Evolutionary conservation across 2,329 filamentous ascomycete genomes (phyloP).

Genomic region (Talaromyces marneffei): DNA sequence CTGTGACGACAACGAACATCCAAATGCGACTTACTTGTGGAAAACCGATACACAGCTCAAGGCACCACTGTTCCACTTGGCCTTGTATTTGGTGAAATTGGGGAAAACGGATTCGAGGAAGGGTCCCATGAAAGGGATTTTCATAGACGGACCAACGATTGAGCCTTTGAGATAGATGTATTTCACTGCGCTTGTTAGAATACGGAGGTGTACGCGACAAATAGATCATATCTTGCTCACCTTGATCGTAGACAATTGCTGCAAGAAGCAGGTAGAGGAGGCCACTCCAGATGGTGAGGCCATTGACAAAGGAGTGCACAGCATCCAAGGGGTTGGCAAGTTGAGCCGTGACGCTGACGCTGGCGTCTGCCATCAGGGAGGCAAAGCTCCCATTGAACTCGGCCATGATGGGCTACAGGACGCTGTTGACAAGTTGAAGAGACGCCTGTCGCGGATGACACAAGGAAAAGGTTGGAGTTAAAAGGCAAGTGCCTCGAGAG

Average conservation of each 20-base stretch:
- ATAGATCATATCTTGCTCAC: constrained; percentile 49
- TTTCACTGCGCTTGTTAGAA: constrained; percentile 50
- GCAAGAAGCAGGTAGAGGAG: constrained; percentile 64
- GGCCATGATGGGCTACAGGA: constrained; percentile 25
- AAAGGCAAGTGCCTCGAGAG: neutral
- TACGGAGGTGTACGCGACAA: neutral
- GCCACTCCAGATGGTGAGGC: constrained; percentile 60
- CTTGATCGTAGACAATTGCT: constrained; percentile 80
- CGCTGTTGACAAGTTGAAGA: neutral
- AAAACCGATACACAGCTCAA: constrained; percentile 98
- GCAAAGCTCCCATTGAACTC: constrained; percentile 62
- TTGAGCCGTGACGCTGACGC: constrained; percentile 52
- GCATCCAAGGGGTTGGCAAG: constrained; percentile 43
- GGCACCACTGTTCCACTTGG: constrained; percentile 85
- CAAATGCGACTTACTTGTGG: constrained; percentile 70
- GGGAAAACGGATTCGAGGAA: constrained; percentile 90
- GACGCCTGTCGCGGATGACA: neutral
- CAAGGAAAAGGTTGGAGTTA: neutral
- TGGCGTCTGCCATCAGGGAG: constrained; percentile 62
- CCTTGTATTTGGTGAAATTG: constrained; percentile 83
- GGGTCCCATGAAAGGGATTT: constrained; percentile 86
- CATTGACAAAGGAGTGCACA: constrained; percentile 49
- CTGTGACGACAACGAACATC: neutral
- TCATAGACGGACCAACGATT: constrained; percentile 68
- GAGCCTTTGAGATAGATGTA: constrained; percentile 70